These are phyloP conservation scores for Jatropha multifida DNA, from an alignment of 441 rosid species.

Conservation along the genomic window DNA sequence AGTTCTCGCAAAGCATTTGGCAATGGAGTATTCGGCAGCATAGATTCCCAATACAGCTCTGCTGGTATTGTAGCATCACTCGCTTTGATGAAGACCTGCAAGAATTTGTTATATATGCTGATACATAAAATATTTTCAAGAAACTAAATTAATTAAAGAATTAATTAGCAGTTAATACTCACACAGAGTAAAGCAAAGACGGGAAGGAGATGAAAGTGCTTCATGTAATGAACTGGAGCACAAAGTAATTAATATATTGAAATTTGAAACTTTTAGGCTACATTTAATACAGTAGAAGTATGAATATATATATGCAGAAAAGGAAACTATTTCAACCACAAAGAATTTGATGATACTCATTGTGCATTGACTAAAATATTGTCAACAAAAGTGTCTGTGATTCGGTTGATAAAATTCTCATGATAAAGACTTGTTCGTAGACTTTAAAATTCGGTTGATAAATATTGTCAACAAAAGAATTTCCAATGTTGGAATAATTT, in stretches of 20 bases:
- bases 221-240: background rate
- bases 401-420: no score
- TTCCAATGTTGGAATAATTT: no score
- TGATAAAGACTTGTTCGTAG: no score
- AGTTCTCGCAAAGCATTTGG: background rate
- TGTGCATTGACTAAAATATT: no score
- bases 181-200: background rate
- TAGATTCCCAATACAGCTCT: slow-evolving; percentile 3
- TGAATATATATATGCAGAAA: no score
- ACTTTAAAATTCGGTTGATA: no score
- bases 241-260: no score
- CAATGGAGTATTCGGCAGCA: slow-evolving; percentile 9
- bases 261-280: no score
- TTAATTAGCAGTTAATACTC: background rate
- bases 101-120: background rate
- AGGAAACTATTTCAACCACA: no score
- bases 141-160: background rate
- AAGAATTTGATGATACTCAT: no score
- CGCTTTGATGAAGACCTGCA: background rate
- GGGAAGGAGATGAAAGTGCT: background rate
- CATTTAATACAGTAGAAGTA: background rate
- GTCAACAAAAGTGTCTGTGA: no score
- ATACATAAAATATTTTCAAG: background rate
- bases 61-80: background rate
- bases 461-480: no score